Evolutionary conservation across 148 eudicot genomes (phyloP).

Genomic region (Nyssa sinensis): DNA sequence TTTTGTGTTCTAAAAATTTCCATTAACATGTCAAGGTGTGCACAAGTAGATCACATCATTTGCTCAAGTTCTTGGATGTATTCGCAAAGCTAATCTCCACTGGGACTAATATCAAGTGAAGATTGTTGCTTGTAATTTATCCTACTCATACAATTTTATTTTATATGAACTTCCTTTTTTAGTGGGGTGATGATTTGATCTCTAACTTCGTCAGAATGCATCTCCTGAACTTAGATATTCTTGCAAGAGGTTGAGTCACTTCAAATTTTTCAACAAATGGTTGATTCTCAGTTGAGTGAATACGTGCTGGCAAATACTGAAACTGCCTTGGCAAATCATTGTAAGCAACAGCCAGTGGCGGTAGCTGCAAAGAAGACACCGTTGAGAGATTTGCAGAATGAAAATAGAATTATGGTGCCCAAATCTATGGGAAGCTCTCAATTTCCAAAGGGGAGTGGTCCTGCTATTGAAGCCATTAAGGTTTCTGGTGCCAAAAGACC

Average conservation of each 20-base stretch:
- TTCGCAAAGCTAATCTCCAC: not conserved
- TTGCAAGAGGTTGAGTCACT: conserved; percentile 9
- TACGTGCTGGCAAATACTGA: conserved; percentile 37
- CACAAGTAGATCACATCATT: too few relatives aligned
- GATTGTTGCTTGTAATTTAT: not conserved
- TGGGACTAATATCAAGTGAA: not conserved
- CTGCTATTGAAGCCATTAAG: conserved; percentile 33
- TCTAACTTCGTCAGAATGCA: not conserved
- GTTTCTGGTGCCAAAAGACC: conserved; percentile 54
- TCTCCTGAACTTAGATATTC: conserved; percentile 11
- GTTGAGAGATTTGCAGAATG: conserved; percentile 56
- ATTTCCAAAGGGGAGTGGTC: conserved; percentile 37
- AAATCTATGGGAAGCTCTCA: conserved; percentile 42
- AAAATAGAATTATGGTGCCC: conserved; percentile 40
- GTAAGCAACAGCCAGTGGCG: conserved; percentile 44
- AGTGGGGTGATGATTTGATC: not conserved
- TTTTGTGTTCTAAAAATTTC: too few relatives aligned
- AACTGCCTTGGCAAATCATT: conserved; percentile 34
- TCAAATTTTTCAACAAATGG: conserved; percentile 44
- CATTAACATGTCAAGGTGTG: too few relatives aligned
- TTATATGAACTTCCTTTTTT: not conserved
- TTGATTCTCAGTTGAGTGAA: conserved; percentile 45
- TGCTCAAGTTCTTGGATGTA: too few relatives aligned
- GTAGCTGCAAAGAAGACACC: conserved; percentile 48
- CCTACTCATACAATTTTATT: not conserved